Conservation (phyloP, 192 early-diverging fungal genomes). For the Gryganskiella cystojenkinii region DNA sequence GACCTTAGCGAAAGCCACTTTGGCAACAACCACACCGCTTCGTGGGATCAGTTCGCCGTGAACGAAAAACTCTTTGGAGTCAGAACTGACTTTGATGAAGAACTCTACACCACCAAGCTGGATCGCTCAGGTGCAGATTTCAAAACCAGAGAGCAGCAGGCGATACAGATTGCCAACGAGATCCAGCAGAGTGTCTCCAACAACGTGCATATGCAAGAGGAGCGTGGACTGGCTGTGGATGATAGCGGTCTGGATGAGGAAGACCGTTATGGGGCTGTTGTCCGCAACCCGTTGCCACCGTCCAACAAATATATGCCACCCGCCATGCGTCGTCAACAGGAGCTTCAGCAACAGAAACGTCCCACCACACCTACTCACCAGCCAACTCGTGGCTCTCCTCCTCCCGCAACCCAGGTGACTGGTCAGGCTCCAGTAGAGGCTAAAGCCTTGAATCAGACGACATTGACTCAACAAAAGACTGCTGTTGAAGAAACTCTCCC, state of each 20-base stretch:
- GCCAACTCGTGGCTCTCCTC: constrained; percentile 3
- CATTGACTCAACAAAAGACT: neutral
- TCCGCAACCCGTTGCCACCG: constrained; percentile 61
- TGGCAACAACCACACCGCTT: constrained; percentile 23
- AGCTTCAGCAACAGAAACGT: constrained; percentile 52
- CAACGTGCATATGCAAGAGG: constrained; percentile 92
- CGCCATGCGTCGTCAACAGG: constrained; percentile 69
- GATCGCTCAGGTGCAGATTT: constrained; percentile 86
- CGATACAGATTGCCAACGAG: constrained; percentile 88
- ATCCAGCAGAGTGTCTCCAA: constrained; percentile 78
- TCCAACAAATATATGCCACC: constrained; percentile 93
- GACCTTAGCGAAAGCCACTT: constrained; percentile 30
- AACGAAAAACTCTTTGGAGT: constrained; percentile 96
- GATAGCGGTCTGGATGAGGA: constrained; percentile 88
- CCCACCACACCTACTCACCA: constrained; percentile 9
- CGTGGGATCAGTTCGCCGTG: constrained; percentile 97
- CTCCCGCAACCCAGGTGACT: too few species aligned
- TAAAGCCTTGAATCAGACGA: neutral
- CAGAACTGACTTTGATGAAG: constrained; percentile 95
- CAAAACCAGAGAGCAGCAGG: constrained; percentile 89
- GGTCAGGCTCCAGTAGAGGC: neutral
- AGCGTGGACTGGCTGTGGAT: constrained; percentile 77
- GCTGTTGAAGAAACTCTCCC: neutral
- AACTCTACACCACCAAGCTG: constrained; percentile 94
- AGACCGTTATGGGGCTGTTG: constrained; percentile 85